A percentile compares a stretch with the other conserved stretches of the same genome.
These are phyloP conservation scores for Mediolabrus comicus DNA, from an alignment of 108 stramenopile genomes.

Conservation along the genomic window DNA sequence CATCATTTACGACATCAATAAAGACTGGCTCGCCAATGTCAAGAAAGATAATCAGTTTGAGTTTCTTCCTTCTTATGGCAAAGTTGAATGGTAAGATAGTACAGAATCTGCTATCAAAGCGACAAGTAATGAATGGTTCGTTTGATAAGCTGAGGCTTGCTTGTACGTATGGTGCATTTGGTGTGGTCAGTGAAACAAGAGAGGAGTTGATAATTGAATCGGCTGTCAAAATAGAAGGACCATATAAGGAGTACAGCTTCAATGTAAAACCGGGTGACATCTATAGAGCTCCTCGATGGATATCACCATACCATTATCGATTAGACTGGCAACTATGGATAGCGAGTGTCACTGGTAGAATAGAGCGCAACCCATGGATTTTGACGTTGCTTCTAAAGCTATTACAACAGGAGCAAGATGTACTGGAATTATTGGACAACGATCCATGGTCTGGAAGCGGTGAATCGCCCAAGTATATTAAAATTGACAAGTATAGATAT, in stretches of 20 bases:
- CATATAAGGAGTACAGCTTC: conserved; percentile 70
- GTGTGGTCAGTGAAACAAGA: conserved; percentile 51
- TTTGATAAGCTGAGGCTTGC: conserved; percentile 60
- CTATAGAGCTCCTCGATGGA: conserved; percentile 36
- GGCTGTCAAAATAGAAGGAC: conserved; percentile 35
- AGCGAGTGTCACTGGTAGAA: conserved; percentile 24
- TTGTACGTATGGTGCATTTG: conserved; percentile 71
- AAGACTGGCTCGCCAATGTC: conserved; percentile 3
- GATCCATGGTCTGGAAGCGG: conserved; percentile 48
- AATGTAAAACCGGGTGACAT: conserved; percentile 65
- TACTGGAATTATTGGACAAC: conserved; percentile 42
- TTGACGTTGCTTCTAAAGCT: conserved; percentile 50
- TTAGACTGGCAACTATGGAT: conserved; percentile 79
- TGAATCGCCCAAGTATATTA: conserved; percentile 53
- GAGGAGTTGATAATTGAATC: conserved; percentile 57
- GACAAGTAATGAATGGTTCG: conserved; percentile 69
- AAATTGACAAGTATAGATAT: conserved; percentile 60
- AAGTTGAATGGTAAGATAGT: conserved; percentile 55
- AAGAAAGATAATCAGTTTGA: conserved; percentile 24
- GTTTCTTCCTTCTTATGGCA: conserved; percentile 34
- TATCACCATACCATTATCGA: conserved; percentile 66
- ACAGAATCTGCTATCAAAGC: conserved; percentile 43
- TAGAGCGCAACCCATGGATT: conserved; percentile 62
- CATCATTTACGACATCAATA: conserved; percentile 8
- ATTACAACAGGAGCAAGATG: conserved; percentile 51